Evolutionary conservation across 2,329 filamentous ascomycete species (phyloP), one percentile per base, ranked within the genome.

Genomic region (Monosporascus sp.): DNA sequence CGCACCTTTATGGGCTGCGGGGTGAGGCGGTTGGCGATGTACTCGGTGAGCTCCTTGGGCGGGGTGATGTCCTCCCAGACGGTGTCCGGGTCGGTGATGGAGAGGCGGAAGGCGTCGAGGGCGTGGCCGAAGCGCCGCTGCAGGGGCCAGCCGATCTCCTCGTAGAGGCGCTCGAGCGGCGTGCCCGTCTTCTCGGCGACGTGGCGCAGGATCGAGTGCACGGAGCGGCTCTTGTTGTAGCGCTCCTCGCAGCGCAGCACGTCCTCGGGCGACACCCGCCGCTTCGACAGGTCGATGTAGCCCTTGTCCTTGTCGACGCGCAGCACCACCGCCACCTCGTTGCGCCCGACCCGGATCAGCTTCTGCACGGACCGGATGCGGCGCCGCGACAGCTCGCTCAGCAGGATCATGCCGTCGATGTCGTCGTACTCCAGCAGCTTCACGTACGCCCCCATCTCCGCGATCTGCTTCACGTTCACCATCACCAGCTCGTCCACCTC

Each of bases 141-240:
- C 68, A 99, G 78, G 49, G 95, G 94, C 95, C 95, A 99, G 60
- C 86, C 91, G 70, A 99, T 97, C 63, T 80, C 86, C 80, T 96
- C 87, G 76, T 99, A 99, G 54, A 99, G 83, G 50, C 86, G 82
- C 79, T 97, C 91, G 68, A 99, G 95, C n/a, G 93, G 92, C 35
- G 86, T 89, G 69, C 88, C 85, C 45, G 91, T 96, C 82, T 97
- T 97, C 78, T 99, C 92, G 62, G 94, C 93, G 59, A 99, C 94
- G 73, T 99, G 94, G 72, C 93, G 88, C 89, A 99, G 93, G 74
- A 99, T 97, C 52, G 91, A 95, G 76, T 99, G 94, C 40, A 97
- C 94, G 80, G 96, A 95, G 81, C 99, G 99, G 79, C 91, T 90
- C 86, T 99, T 99, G 84, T 99, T 99, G 82, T 97, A 99, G 65